Evolutionary conservation across 2,329 filamentous ascomycete genomes (phyloP), one percentile per base, ranked within the genome.

Genomic region (Chaetomium strumarium): DNA sequence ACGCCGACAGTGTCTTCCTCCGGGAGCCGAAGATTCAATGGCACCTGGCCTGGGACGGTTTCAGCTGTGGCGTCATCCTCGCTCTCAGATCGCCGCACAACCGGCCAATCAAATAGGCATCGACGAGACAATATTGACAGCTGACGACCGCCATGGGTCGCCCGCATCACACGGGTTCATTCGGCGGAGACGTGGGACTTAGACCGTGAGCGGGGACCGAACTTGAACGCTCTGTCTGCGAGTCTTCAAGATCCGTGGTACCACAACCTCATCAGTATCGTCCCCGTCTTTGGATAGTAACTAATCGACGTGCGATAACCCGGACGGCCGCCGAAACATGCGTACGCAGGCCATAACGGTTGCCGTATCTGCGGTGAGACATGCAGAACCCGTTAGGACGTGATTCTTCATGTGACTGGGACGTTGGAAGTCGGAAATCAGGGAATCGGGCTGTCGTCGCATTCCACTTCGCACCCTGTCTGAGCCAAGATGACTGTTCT

Each of bases 11-110:
- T 31, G 51, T 54, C 43, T 50, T 53, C 39, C 52, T 13, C 42
- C 31, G 38, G 38, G 24, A 14, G 34, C 13, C 16, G 34, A 30
- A 31, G 41, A 40, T 30, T 29, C 24, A 14, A 51, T 34, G 46
- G 31, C 52, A 29, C 54, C 20, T 46, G 34, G 40, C 54, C 20
- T 46, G 34, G 40, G 40, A 41, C 56, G 46, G 53, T 60, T 66
- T 69, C 67, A 71, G 67, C 68, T 67, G 67, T 68, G 68, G 68
- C 68, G 67, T 62, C 58, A 63, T 61, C 61, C 59, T 62, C 59
- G 57, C 54, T 58, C 57, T 57, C 55, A 58, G 60, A 59, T 62
- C 60, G 60, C 61, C 64, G 46, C 49, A 42, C 45, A 24, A 24
- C 17, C 42, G 53, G 46, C 66, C 67, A 69, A 69, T 70, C 63